Evolutionary conservation across 768 basidiomycete species (phyloP), one percentile per base, ranked within the genome.

Genomic region (Rhizopogon vinicolor): DNA sequence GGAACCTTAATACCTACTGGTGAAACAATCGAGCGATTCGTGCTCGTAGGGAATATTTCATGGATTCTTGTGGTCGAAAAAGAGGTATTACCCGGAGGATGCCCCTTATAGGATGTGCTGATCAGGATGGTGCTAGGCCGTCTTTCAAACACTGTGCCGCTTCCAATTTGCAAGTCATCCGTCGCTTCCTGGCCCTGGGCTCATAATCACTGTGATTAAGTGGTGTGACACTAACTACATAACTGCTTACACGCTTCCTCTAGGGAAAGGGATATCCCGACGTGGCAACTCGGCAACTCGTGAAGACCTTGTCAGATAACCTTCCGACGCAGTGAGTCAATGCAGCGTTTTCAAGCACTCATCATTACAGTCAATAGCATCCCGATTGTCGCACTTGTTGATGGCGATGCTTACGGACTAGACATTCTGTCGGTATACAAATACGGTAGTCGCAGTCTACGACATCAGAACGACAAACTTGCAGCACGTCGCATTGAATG

Each of bases 241-340:
- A 10, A 29, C 31, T 51, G 14, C 55, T 65, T 44, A 66, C 33
- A 33, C 44, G 1, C 18, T 13, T 49, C 8, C 37, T 37, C 52
- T 61, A 97, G 94, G 97, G 97, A 0, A 98, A 97, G 68, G 97
- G 97, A 3, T 98, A 96, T 70, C 97, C 97, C 0, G 97, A 99
- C 65, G 71, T 97, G 4, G 88, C 93, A 3, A 96, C 97, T 0
- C 80, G 93, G 7, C 86, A 95, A 60, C 78, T 98, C 7, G 81
- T 95, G 44, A 84, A 84, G 55, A 82, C 79, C 0, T 75, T 98
- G 3, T 79, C 87, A 1, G 78, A 85, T 40, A 79, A 80, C 35
- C 78, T 93, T 18, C 86, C 87, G 3, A 44, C 68, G 41, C 72
- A 71, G 93, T 91, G 66, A 60, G 73, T 65, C 41, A 39, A 31